phyloP scores from a whole-genome alignment of 1,284 basidiomycete species.

The Rhodotorula sp. region DNA sequence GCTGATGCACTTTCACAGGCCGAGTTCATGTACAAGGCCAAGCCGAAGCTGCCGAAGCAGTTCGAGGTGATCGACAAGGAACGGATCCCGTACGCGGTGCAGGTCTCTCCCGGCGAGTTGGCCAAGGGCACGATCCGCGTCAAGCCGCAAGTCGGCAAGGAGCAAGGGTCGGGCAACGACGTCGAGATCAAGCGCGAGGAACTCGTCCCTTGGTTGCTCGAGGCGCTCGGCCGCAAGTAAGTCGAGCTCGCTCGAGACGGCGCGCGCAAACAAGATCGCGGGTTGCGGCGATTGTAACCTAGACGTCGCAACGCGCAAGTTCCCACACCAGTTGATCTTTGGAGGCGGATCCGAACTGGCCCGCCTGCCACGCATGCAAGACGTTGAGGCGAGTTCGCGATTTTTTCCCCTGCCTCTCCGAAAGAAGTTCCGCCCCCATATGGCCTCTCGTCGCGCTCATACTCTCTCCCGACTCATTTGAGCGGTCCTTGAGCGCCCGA shows the following conservation, averaged over 20 bases:
- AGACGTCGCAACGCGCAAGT: neutral
- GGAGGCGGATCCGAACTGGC: too few species aligned
- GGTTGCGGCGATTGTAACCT: neutral
- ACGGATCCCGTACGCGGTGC: slow-evolving; percentile 85
- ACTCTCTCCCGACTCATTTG: too few species aligned
- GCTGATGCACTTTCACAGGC: slow-evolving; percentile 57
- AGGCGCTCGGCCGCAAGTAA: slow-evolving; percentile 27
- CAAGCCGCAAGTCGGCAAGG: slow-evolving; percentile 85
- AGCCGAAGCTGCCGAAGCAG: slow-evolving; percentile 81
- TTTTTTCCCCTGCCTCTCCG: too few species aligned
- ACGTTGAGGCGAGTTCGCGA: too few species aligned
- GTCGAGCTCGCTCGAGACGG: neutral
- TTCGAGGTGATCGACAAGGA: slow-evolving; percentile 91
- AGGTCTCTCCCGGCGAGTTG: slow-evolving; percentile 84
- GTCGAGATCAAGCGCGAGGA: slow-evolving; percentile 36
- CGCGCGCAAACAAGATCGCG: neutral
- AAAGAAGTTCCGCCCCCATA: too few species aligned
- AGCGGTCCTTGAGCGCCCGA: too few species aligned
- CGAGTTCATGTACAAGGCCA: slow-evolving; percentile 90
- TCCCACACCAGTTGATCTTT: too few species aligned
- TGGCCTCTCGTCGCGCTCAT: too few species aligned
- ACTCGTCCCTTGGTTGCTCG: slow-evolving; percentile 33
- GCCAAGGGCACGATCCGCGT: slow-evolving; percentile 79
- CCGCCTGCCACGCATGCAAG: too few species aligned
- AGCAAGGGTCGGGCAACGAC: slow-evolving; percentile 33